Base-by-base conservation (phyloP, 441 rosid genomes). In the Kokia cookei region DNA sequence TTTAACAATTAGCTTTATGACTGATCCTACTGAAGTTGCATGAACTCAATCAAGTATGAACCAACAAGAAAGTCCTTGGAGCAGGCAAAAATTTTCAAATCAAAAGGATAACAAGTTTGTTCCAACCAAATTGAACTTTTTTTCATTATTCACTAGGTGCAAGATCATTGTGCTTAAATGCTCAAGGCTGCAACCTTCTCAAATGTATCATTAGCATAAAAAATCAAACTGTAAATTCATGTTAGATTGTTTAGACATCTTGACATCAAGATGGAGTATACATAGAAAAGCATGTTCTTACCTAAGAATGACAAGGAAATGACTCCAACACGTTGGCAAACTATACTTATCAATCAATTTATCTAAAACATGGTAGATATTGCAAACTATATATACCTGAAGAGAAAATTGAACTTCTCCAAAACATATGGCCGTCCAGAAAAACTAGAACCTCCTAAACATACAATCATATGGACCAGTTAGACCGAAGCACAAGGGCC, bases 401-500 rank as follows among this genome's bases (percentile, higher is more conserved):
- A 29, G 67, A 60, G 55, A 61, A 60, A 15, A 72, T 19, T 59
- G 17, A 59, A 72, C 75, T 60, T 47, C 67, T 51, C 59, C 59
- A 37, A 64, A 43, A 40, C 24, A 26, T 35, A 65, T 40, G 29
- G 17, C 45, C 35, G 55, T 26, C 53, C 19, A 19, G 7, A 63
- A 54, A 73, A 62, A 29, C 19, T 42, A 51, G 58, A 29, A 61
- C 61, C 11, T 62, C 45, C 47, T 47, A 61, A 19, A 54, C 43
- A 45, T 7, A 32, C 13, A 9, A 81, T 92, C 82, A 94, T 51
- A 92, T 78, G 73, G 91, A 88, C 93, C 99, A 95, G 76, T 87
- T 84, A 13, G 95, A 95, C 60, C 91, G 91, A 77, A 95, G 86
- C 90, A 88, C 77, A 27, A 87, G 77, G 32, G 88, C 93, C 57